Evolutionary conservation across 371 early-diverging fungal genomes (phyloP), one percentile per base, ranked within the genome.

Genomic region (Mortierella sp.): DNA sequence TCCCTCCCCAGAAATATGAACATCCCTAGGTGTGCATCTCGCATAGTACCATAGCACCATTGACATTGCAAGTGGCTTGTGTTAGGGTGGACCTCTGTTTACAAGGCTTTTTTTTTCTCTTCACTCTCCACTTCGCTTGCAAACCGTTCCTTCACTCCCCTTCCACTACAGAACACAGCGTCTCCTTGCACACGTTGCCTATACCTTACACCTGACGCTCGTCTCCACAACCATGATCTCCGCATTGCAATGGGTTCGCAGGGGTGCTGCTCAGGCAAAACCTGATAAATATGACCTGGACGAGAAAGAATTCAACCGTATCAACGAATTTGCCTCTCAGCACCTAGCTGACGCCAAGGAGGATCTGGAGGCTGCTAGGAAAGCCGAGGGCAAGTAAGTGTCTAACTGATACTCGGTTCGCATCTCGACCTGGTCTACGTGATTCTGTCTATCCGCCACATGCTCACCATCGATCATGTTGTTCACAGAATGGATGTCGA

Each of bases 301-400:
- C 58, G 96, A 96, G 54, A 91, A 91, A 45, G 97, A 98, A 80
- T 94, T 84, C 68, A 85, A 91, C 50, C 83, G 91, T 58, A 92
- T 98, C 54, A 83, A 87, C 54, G 79, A 84, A 14, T 72, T 91
- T 42, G 91, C 95, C 4, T 84, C 86, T 26, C 84, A 83, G 23
- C 89, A 95, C 61, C 64, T 95, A 38, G 87, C 89, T 12, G 88
- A 85, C 31, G 94, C 95, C 55, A 86, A 88, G 53, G 81, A 83
- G 31, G 93, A 90, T 27, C 78, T 92, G 57, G 82, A 84, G 43
- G 84, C 80, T 16, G 90, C 90, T 30, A 65, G 85, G 69, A 81
- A 60, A 24, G 69, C 71, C 24, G 79, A 70, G 54, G 52, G 50
- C 0, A 48, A 16, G 73, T 74, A 74, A 28, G 65, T 61, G 26